phyloP scores from a whole-genome alignment of 352 stramenopile genomes.

The Phytophthora sp. region DNA sequence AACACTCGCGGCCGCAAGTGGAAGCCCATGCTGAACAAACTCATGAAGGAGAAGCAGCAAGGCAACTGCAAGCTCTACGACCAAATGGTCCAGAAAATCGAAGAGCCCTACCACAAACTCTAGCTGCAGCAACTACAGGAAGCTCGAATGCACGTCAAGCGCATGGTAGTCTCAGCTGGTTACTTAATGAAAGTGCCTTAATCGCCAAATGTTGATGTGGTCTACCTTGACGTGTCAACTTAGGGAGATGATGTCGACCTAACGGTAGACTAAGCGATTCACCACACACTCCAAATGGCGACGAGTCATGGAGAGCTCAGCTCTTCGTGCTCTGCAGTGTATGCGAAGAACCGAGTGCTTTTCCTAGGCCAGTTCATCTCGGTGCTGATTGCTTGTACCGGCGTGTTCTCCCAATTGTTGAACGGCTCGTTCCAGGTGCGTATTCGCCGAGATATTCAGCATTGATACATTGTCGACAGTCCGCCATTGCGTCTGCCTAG shows the following conservation, averaged over 20 bases:
- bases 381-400: slow-evolving; percentile 86
- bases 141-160: background rate
- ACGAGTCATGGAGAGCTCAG: slow-evolving; percentile 5
- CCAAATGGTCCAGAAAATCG: slow-evolving; percentile 81
- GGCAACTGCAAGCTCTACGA: slow-evolving; percentile 71
- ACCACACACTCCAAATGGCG: slow-evolving; percentile 17
- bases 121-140: slow-evolving; percentile 6
- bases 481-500: slow-evolving; percentile 23
- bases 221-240: no score
- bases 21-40: slow-evolving; percentile 80
- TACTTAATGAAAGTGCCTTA: no score
- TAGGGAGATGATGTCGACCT: no score
- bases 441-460: slow-evolving; percentile 7
- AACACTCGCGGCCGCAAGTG: slow-evolving; percentile 87
- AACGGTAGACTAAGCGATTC: background rate
- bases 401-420: slow-evolving; percentile 87
- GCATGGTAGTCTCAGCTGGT: background rate
- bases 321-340: slow-evolving; percentile 23
- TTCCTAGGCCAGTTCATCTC: slow-evolving; percentile 90
- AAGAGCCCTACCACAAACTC: slow-evolving; percentile 71
- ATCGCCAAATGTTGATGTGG: no score
- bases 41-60: slow-evolving; percentile 72
- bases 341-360: slow-evolving; percentile 61
- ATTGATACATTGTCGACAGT: slow-evolving; percentile 7
- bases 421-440: slow-evolving; percentile 76